Conservation (phyloP, 176 grass and related monocot species). For the Canna indica region DNA sequence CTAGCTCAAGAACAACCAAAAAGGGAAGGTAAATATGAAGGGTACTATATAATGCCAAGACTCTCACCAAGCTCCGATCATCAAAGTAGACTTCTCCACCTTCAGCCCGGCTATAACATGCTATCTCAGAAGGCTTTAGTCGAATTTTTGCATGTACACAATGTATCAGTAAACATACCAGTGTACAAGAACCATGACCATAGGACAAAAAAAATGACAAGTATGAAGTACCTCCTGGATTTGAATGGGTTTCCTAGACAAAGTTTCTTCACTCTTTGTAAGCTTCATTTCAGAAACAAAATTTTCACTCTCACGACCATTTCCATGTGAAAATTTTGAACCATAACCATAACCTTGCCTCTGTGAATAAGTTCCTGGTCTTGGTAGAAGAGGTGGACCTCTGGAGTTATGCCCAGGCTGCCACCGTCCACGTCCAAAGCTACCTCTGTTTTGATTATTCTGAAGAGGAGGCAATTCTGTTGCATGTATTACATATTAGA, state of each 20-base stretch:
- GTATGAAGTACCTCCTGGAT: conserved; percentile 67
- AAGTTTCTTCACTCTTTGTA: conserved; percentile 97
- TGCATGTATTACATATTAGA: conserved; percentile 11
- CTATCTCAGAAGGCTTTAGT: conserved; percentile 74
- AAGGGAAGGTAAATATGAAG: conserved; percentile 22
- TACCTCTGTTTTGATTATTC: conserved; percentile 67
- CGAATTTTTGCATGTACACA: not conserved
- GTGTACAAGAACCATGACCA: not conserved
- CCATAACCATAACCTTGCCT: conserved; percentile 58
- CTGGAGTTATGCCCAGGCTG: conserved; percentile 37
- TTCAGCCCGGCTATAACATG: conserved; percentile 74
- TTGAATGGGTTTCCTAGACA: conserved; percentile 81
- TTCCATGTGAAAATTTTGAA: conserved; percentile 52
- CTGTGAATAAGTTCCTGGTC: conserved; percentile 64
- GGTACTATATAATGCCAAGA: not conserved
- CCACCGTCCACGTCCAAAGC: conserved; percentile 43
- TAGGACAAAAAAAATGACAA: conserved; percentile 7
- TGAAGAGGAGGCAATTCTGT: conserved; percentile 63
- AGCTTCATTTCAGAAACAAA: conserved; percentile 98
- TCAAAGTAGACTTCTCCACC: conserved; percentile 82
- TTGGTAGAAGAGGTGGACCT: conserved; percentile 81
- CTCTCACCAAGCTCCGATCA: conserved; percentile 83
- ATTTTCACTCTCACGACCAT: conserved; percentile 69
- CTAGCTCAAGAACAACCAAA: conserved; percentile 1
- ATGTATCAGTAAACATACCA: not conserved